Percentiles rank a stretch among this genome's conserved stretches.
Conservation (phyloP, 306 rosid genomes). For the Erythrophleum fordii region DNA sequence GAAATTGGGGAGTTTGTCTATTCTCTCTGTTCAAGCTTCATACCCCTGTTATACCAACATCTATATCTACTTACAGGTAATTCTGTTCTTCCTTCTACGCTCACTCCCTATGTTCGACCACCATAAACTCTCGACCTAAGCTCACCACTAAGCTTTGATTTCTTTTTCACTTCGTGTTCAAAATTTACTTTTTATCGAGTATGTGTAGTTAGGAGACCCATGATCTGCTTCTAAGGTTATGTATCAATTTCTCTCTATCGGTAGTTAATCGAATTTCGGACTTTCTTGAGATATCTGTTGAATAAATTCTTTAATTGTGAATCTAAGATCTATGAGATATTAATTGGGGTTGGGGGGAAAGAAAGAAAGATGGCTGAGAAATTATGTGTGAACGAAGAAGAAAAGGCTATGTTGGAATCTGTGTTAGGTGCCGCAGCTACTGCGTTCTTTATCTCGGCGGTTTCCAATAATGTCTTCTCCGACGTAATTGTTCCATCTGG, state of each 20-base stretch:
- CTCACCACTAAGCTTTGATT: not conserved
- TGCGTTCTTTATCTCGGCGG: constrained; percentile 64
- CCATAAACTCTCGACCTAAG: not conserved
- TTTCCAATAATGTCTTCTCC: constrained; percentile 60
- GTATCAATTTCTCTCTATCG: constrained; percentile 13
- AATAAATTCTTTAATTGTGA: not conserved
- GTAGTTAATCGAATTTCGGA: not conserved
- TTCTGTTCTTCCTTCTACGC: not conserved
- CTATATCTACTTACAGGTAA: not conserved
- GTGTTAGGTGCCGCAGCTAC: constrained; percentile 84
- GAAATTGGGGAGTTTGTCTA: not conserved
- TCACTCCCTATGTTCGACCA: not conserved
- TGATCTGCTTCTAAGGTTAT: constrained; percentile 24
- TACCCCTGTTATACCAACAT: too few species aligned
- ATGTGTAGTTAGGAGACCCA: not conserved
- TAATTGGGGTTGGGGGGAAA: constrained; percentile 20
- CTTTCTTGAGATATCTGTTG: constrained; percentile 5
- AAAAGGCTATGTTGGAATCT: constrained; percentile 74
- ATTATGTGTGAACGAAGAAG: constrained; percentile 78
- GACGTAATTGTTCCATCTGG: constrained; percentile 50
- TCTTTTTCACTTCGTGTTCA: not conserved
- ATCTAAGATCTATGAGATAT: constrained; percentile 36
- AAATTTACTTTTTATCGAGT: not conserved
- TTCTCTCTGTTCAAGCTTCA: not conserved
- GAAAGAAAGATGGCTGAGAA: constrained; percentile 58